Evolutionary conservation across 306 rosid species (phyloP), one percentile per base, ranked within the genome.

Genomic region (Herpetospermum pedunculosum): DNA sequence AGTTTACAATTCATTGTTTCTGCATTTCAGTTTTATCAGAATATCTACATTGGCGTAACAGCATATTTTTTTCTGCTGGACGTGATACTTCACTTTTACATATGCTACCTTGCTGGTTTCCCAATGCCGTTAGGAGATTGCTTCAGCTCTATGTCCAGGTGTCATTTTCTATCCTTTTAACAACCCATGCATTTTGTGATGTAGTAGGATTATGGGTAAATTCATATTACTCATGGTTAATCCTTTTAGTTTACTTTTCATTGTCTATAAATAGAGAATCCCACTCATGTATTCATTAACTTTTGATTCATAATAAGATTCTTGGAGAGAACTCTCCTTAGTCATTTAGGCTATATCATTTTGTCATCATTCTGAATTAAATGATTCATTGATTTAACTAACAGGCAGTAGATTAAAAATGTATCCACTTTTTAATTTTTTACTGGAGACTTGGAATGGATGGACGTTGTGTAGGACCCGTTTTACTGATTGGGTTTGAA

Each of bases 61-160:
- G 83, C 79, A 82, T 89, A 72, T 91, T 93, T 82, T 90, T 89
- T 81, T 91, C 96, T 52, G 75, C 94, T 29, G 98, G 88, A 79
- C 90, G 77, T 70, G 98, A 93, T 85, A 88, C 97, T 47, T 93
- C 98, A 70, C 97, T 93, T 81, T 77, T 86, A 43, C 97, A 89
- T 82, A 91, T 93, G 97, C 92, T 93, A 62, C 97, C 96, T 5
- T 89, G 92, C 89, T 93, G 97, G 98, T 89, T 91, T 86, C 91
- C 98, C 9, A 91, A 93, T 83, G 85, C 91, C 38, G 80, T 89
- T 48, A 83, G 97, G 47, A 85, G 98, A 82, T 84, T 93, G 83
- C 80, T 93, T 76, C 97, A 89, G 72, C 92, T 93, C 82, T 89
- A 86, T 78, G 94, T 88, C 43, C 97, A 93, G 97, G 98, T 93